Evolutionary conservation across 345 rosid genomes (phyloP), one percentile per base, ranked within the genome.

Genomic region (Boechera stricta): DNA sequence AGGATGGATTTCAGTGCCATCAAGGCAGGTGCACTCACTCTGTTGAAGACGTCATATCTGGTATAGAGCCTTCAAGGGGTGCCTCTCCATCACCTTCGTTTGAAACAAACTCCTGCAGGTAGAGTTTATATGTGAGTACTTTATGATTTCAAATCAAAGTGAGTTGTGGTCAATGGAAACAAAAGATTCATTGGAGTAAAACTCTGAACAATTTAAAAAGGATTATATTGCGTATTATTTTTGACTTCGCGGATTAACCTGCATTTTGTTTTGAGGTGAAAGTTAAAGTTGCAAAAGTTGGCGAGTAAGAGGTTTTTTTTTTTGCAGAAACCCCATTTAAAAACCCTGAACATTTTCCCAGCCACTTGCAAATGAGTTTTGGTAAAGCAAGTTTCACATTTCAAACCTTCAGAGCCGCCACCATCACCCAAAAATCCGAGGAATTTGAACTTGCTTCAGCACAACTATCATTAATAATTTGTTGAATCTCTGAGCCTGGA

Each of bases 1-100:
- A 39, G 48, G 55, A 61, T 62, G 55, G 72, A 6, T 31, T 18
- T 9, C 21, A 72, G 47, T 41, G 58, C 55, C 26, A 15, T n/a
- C 2, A 2, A 42, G 64, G 29, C 38, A 75, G 41, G 64, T 36
- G 49, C 47, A 87, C 95, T 85, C 57, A 94, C 99, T 94, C 99
- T 29, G 99, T 94, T 77, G 99, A 92, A 77, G 99, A 94, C 32
- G 99, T 94, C 97, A 94, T 94, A 84, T 94, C 99, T 9, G 98
- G 99, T 61, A 94, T 90, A n/a, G 94, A 89, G 44, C 99, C 99
- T 86, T 92, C 98, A 61, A 95, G 97, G 16, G 99, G 99, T 75
- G 83, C 91, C 82, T 92, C 99, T 39, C 94, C 96, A 69, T 79
- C 80, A 41, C 99, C 98, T 89, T 95, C 98, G 83, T 86, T 85